Evolutionary conservation across 148 eudicot species (phyloP).

Genomic region (Rhododendron kiyosumense): DNA sequence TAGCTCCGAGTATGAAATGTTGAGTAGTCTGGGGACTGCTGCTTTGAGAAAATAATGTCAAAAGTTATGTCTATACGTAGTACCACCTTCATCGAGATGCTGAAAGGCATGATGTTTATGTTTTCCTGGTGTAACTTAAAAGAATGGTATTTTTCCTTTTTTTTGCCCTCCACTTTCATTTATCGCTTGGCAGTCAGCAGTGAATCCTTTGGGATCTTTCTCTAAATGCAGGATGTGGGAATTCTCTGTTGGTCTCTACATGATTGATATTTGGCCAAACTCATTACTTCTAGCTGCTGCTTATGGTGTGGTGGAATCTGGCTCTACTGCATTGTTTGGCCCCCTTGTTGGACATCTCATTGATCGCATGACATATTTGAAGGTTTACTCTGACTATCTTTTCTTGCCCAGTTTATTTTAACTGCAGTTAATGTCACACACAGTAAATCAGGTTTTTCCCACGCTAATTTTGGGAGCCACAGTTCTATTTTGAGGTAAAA

Average conservation of each 20-base stretch:
- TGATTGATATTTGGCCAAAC: constrained; percentile 82
- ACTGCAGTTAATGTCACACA: not conserved
- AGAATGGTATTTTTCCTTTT: not conserved
- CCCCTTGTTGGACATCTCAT: constrained; percentile 78
- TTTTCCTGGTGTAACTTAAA: not conserved
- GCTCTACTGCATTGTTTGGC: constrained; percentile 64
- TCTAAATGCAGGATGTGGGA: constrained; percentile 80
- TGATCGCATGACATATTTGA: constrained; percentile 48
- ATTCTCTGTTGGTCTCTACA: constrained; percentile 86
- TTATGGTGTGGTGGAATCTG: constrained; percentile 85
- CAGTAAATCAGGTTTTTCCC: not conserved
- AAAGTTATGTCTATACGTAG: not conserved
- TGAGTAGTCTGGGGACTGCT: not conserved
- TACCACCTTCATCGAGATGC: not conserved
- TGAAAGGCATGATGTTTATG: not conserved
- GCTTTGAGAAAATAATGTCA: not conserved
- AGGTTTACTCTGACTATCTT: constrained; percentile 32
- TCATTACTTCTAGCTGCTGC: constrained; percentile 76
- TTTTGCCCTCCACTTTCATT: not conserved
- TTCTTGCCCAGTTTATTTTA: not conserved
- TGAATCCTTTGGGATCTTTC: not conserved
- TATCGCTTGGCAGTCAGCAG: no score
- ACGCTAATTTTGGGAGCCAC: not conserved
- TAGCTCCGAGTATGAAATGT: not conserved
- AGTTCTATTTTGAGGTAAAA: not conserved